Conservation (phyloP, 148 eudicot genomes). For the Vaccinium myrtillus region DNA sequence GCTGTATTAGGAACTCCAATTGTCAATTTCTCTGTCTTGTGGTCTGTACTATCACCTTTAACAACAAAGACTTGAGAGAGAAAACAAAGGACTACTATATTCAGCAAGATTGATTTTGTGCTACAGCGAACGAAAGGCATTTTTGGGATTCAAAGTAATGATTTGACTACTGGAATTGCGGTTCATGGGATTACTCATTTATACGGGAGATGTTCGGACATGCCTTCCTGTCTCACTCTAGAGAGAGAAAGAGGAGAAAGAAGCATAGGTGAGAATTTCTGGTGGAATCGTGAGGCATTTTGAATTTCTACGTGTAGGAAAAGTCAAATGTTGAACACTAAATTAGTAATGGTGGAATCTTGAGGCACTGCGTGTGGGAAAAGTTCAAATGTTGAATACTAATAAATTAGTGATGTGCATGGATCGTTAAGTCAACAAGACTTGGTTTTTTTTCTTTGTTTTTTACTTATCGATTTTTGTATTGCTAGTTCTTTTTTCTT, state of each 20-base stretch:
- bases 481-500: too few relatives aligned
- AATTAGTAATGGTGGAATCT: too few relatives aligned
- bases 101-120: neutral
- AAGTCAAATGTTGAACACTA: too few relatives aligned
- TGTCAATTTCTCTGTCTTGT: neutral
- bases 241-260: neutral
- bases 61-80: neutral
- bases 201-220: too few relatives aligned
- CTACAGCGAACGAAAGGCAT: neutral
- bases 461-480: too few relatives aligned
- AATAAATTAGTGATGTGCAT: neutral
- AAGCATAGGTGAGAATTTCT: too few relatives aligned
- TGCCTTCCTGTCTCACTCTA: too few relatives aligned
- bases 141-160: neutral
- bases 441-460: too few relatives aligned
- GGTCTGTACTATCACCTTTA: neutral
- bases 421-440: too few relatives aligned
- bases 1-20: neutral
- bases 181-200: neutral
- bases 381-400: neutral
- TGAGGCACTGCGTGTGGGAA: neutral
- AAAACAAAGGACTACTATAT: neutral
- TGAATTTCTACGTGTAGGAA: neutral
- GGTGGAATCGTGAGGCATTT: too few relatives aligned
- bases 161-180: too few relatives aligned